Evolutionary conservation across 148 eudicot species (phyloP).

Genomic region (Simmondsia chinensis): DNA sequence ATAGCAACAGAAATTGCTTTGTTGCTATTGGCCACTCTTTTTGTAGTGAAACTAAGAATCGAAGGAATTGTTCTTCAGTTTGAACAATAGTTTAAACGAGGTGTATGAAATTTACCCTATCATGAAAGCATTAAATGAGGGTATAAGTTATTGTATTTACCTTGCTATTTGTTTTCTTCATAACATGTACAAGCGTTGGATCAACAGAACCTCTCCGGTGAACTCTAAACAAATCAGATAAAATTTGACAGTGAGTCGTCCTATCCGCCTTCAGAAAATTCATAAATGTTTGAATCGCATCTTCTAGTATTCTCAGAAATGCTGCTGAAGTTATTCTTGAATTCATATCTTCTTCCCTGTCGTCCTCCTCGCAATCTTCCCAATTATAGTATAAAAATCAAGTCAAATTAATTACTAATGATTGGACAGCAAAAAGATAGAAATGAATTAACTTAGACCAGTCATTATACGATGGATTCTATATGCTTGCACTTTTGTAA

Average conservation of each 20-base stretch:
- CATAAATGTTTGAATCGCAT: slow-evolving; percentile 76
- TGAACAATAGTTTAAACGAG: not conserved
- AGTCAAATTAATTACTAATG: no score
- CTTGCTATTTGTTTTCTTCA: slow-evolving; percentile 60
- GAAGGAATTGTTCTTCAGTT: no score
- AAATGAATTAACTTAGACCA: not conserved
- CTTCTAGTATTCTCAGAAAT: slow-evolving; percentile 66
- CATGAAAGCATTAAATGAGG: not conserved
- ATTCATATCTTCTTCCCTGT: slow-evolving; percentile 32
- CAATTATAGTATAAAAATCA: no score
- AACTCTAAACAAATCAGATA: slow-evolving; percentile 39
- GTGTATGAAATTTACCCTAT: not conserved
- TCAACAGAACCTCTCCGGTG: slow-evolving; percentile 43
- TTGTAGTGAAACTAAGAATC: no score
- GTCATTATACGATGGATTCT: no score
- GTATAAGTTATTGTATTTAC: slow-evolving; percentile 13
- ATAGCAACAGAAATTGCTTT: no score
- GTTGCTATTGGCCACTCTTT: no score
- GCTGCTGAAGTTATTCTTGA: slow-evolving; percentile 61
- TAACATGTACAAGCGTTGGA: slow-evolving; percentile 40
- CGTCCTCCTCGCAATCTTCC: slow-evolving; percentile 56
- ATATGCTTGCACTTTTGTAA: no score
- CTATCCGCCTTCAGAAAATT: slow-evolving; percentile 74
- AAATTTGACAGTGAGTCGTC: slow-evolving; percentile 42
- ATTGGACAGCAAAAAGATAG: no score